These are phyloP conservation scores for Pelagophyceae sp. DNA, from an alignment of 352 stramenopile genomes.

Conservation along the genomic window DNA sequence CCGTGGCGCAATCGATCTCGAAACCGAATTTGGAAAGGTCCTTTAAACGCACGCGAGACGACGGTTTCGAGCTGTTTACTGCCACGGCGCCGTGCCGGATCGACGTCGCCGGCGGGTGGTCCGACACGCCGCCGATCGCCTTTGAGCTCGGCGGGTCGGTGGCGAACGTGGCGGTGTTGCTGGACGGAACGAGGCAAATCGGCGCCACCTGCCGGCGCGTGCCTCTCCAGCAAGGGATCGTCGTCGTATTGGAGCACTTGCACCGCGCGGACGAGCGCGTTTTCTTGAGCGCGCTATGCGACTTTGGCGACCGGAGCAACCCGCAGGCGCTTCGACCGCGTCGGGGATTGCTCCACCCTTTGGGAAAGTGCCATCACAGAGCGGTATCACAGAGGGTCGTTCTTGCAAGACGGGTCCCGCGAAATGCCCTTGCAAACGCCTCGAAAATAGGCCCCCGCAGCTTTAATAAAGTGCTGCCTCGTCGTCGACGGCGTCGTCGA, in stretches of 20 bases:
- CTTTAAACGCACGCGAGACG: too few species aligned
- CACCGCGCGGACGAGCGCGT: slow-evolving; percentile 22
- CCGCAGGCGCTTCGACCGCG: too few species aligned
- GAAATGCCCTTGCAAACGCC: too few species aligned
- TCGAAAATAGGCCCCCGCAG: too few species aligned
- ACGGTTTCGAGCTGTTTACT: background rate
- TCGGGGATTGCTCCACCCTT: too few species aligned
- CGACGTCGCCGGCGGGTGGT: slow-evolving; percentile 63
- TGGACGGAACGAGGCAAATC: slow-evolving; percentile 42
- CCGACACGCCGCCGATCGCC: slow-evolving; percentile 61
- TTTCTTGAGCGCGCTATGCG: slow-evolving; percentile 21
- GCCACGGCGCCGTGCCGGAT: slow-evolving; percentile 50
- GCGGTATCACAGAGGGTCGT: too few species aligned
- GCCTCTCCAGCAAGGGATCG: slow-evolving; percentile 24
- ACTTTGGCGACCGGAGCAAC: slow-evolving; percentile 39
- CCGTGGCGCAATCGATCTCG: slow-evolving; percentile 3
- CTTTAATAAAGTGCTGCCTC: slow-evolving; percentile 46
- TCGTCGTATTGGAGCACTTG: too few species aligned
- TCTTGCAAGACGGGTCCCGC: too few species aligned
- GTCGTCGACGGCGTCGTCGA: slow-evolving; percentile 36
- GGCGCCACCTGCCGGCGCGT: slow-evolving; percentile 36
- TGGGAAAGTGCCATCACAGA: too few species aligned
- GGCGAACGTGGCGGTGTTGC: slow-evolving; percentile 41
- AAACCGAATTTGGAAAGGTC: background rate
- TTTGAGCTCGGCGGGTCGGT: slow-evolving; percentile 56